Evolutionary conservation across 495 filamentous ascomycete species (phyloP).

Genomic region (Penicillium samsonianum): DNA sequence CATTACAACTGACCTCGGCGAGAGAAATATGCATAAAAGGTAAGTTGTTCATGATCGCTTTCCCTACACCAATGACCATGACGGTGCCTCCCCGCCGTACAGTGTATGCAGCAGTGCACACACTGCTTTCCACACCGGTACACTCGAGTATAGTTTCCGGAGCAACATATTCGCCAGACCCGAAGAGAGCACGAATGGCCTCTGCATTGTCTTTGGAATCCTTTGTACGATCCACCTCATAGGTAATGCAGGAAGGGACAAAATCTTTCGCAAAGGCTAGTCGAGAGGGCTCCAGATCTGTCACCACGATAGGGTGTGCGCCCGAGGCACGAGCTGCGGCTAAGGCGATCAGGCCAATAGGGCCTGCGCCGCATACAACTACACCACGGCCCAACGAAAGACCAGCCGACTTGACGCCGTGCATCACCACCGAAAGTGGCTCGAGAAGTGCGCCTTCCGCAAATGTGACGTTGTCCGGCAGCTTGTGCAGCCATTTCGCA

Average conservation of each 20-base stretch:
- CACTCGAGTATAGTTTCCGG: constrained; percentile 63
- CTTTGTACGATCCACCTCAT: constrained; percentile 48
- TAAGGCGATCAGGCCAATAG: constrained; percentile 70
- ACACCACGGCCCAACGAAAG: constrained; percentile 55
- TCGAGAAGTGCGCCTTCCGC: constrained; percentile 73
- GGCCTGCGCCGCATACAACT: constrained; percentile 74
- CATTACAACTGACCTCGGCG: constrained; percentile 43
- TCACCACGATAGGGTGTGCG: constrained; percentile 64
- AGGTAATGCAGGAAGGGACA: constrained; percentile 55
- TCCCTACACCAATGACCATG: constrained; percentile 66
- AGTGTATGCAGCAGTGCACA: constrained; percentile 57
- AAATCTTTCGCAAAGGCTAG: constrained; percentile 61
- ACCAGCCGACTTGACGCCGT: constrained; percentile 59
- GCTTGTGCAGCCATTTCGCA: constrained; percentile 57
- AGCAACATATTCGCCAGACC: constrained; percentile 48
- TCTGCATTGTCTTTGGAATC: constrained; percentile 53
- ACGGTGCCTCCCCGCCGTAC: constrained; percentile 59
- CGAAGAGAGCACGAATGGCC: constrained; percentile 54
- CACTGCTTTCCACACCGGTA: constrained; percentile 62
- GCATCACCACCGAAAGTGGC: constrained; percentile 74
- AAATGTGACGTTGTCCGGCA: constrained; percentile 62
- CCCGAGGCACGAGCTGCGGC: constrained; percentile 60
- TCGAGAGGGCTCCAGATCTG: constrained; percentile 57
- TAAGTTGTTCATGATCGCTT: constrained; percentile 59
- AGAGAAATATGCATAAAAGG: constrained; percentile 68